Percentiles rank a stretch among this genome's conserved stretches.
Evolutionary conservation across 257 asterid species (phyloP).

Genomic region (Fraxinus quadrangulata): DNA sequence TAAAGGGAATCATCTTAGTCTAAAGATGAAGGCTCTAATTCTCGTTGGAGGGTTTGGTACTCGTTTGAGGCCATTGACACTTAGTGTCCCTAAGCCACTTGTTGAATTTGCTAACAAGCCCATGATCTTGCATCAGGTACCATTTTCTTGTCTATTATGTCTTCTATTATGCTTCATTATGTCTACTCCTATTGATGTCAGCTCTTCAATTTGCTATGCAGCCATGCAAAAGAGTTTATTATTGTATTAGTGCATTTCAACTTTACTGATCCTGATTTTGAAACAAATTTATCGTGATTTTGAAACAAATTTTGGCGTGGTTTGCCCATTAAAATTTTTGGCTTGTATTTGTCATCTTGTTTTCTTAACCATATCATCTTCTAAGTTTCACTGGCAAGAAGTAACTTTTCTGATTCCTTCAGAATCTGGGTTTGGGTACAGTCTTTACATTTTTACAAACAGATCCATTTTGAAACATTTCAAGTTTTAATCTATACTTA

Average conservation of each 20-base stretch:
- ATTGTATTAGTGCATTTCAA: background rate
- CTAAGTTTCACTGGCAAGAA: background rate
- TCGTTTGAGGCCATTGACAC: conserved; percentile 87
- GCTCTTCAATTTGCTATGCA: background rate
- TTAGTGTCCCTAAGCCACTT: conserved; percentile 89
- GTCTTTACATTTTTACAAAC: background rate
- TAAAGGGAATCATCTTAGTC: conserved; percentile 27
- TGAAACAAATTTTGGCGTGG: too few species aligned
- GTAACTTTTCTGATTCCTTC: background rate
- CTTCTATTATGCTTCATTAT: background rate
- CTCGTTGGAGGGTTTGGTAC: conserved; percentile 98
- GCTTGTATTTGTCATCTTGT: background rate
- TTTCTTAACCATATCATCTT: background rate
- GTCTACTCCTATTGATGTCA: background rate
- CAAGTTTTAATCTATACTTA: too few species aligned
- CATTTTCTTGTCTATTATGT: background rate
- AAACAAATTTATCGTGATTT: too few species aligned
- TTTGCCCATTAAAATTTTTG: conserved; percentile 8
- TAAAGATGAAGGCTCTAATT: conserved; percentile 86
- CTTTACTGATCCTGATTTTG: background rate
- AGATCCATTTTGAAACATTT: background rate
- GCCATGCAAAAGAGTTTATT: background rate
- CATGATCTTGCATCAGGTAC: conserved; percentile 98
- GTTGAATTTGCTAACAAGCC: conserved; percentile 97
- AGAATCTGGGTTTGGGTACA: background rate